These are phyloP conservation scores for Fusarium sp. DNA, from an alignment of 2,329 filamentous ascomycete genomes.

Conservation along the genomic window DNA sequence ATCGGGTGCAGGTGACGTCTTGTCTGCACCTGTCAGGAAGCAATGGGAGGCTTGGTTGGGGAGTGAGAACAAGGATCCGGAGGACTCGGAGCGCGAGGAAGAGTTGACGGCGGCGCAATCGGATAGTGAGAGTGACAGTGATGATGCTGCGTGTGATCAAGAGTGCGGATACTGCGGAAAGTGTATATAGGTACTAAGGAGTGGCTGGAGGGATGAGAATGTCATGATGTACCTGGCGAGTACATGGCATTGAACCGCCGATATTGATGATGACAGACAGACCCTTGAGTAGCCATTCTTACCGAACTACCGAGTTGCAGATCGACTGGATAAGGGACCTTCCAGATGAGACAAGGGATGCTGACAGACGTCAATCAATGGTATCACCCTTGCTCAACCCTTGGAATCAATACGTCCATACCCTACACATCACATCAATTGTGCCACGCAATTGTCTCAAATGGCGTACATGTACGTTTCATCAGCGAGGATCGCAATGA, in stretches of 20 bases:
- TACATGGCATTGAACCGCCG: neutral
- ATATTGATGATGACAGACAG: neutral
- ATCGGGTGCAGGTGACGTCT: constrained; percentile 29
- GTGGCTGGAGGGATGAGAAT: neutral
- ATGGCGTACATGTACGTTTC: constrained; percentile 27
- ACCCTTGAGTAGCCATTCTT: neutral
- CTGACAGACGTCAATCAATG: neutral
- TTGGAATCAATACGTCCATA: constrained; percentile 5
- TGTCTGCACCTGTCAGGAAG: constrained; percentile 35
- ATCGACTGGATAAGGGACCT: neutral
- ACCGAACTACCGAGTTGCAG: neutral
- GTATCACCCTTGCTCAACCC: constrained; percentile 3
- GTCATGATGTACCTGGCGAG: neutral
- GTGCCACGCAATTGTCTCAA: constrained; percentile 37
- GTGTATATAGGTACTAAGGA: constrained; percentile 30
- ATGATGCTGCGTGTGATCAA: constrained; percentile 42
- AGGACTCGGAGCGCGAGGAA: constrained; percentile 1
- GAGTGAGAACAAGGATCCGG: neutral
- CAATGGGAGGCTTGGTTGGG: constrained; percentile 42
- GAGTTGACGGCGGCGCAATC: constrained; percentile 10
- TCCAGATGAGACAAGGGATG: constrained; percentile 17
- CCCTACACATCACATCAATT: constrained; percentile 14
- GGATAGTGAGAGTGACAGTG: constrained; percentile 16
- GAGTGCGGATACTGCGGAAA: constrained; percentile 45
- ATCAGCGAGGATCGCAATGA: constrained; percentile 33